Evolutionary conservation across 371 early-diverging fungal species (phyloP).

Genomic region (Mucor plumbeus): DNA sequence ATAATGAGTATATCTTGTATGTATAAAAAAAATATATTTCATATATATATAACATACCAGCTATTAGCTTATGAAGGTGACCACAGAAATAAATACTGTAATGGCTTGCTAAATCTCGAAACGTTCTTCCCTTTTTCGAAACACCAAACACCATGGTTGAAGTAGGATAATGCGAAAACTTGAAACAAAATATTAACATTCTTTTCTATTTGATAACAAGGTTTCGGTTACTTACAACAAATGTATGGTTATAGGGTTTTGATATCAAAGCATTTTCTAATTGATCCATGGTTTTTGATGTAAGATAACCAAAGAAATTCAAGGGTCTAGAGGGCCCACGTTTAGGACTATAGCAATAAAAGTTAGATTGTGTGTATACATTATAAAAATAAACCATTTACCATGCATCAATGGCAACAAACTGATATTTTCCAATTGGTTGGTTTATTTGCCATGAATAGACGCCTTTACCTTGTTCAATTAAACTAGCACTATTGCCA

Average conservation of each 20-base stretch:
- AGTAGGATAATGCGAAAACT: conserved; percentile 86
- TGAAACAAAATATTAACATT: conserved; percentile 3
- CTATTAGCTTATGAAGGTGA: conserved; percentile 82
- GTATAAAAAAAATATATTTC: not conserved
- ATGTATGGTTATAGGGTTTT: conserved; percentile 69
- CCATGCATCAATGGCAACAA: conserved; percentile 89
- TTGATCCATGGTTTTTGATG: conserved; percentile 74
- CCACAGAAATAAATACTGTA: conserved; percentile 86
- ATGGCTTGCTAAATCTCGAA: conserved; percentile 62
- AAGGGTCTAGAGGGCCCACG: conserved; percentile 84
- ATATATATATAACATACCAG: conserved; percentile 60
- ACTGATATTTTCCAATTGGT: conserved; percentile 76
- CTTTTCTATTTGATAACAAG: not conserved
- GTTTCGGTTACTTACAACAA: conserved; percentile 48
- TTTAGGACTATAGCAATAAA: conserved; percentile 55
- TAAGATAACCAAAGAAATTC: conserved; percentile 90
- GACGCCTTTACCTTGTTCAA: conserved; percentile 57
- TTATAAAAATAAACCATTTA: conserved; percentile 21
- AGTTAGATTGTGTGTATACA: conserved; percentile 1
- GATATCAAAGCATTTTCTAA: conserved; percentile 51
- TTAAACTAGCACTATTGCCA: conserved; percentile 49
- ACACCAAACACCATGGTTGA: conserved; percentile 77
- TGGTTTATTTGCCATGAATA: conserved; percentile 65
- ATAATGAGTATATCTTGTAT: not conserved
- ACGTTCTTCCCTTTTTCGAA: conserved; percentile 62